A percentile compares a stretch with the other conserved stretches of the same genome.
phyloP scores from a whole-genome alignment of 1,284 basidiomycete species.

The Malassezia nana region DNA sequence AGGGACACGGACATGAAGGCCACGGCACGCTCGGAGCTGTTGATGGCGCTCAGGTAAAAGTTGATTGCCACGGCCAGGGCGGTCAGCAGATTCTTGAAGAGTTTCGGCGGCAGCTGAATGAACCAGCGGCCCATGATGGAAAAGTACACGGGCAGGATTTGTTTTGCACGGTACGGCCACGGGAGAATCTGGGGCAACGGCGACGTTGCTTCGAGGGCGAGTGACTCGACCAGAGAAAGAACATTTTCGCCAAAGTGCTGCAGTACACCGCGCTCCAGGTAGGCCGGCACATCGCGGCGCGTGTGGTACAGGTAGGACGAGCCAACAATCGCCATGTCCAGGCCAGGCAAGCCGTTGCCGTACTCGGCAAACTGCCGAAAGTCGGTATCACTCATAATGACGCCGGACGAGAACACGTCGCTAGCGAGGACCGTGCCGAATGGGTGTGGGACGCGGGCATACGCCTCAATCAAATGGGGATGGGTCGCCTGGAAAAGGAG shows the following conservation, averaged over 20 bases:
- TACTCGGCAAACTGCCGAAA: conserved; percentile 79
- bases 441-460: conserved; percentile 74
- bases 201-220: conserved; percentile 50
- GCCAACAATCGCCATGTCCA: conserved; percentile 81
- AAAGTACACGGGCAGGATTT: conserved; percentile 62
- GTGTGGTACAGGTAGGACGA: conserved; percentile 91
- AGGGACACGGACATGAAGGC: conserved; percentile 27
- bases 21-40: conserved; percentile 44
- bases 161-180: conserved; percentile 17
- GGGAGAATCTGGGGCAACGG: conserved; percentile 26
- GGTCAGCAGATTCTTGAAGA: conserved; percentile 41
- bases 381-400: conserved; percentile 58
- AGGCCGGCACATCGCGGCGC: conserved; percentile 69
- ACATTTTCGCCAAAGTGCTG: conserved; percentile 89
- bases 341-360: conserved; percentile 51
- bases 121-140: conserved; percentile 48
- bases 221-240: conserved; percentile 67
- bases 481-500: conserved; percentile 93
- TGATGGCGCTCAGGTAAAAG: conserved; percentile 42
- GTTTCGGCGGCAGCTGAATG: conserved; percentile 53
- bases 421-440: conserved; percentile 84
- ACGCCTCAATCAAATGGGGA: conserved; percentile 83
- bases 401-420: conserved; percentile 85
- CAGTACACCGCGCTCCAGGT: conserved; percentile 65
- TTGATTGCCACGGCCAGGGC: conserved; percentile 38